These are phyloP conservation scores for Mangifera indica DNA, from an alignment of 345 rosid species.

Conservation along the genomic window DNA sequence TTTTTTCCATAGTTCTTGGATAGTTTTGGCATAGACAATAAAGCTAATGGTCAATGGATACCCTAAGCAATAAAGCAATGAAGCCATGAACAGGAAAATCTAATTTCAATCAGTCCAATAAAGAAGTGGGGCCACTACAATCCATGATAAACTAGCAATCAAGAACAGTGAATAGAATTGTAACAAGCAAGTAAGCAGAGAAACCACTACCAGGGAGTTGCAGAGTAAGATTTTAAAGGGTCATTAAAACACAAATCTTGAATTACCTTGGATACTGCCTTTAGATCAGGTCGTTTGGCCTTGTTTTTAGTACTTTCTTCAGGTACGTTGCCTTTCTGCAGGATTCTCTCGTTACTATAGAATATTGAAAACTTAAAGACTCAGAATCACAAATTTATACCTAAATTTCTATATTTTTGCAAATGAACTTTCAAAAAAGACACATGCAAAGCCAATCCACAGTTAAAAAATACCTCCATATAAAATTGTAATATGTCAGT, in stretches of 20 bases:
- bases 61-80: too few species aligned
- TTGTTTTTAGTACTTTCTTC: conserved; percentile 31
- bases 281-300: conserved; percentile 76
- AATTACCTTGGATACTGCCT: conserved; percentile 77
- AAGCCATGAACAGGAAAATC: too few species aligned
- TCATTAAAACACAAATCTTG: neutral
- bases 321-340: conserved; percentile 40
- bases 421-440: neutral
- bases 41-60: too few species aligned
- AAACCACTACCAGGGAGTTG: neutral
- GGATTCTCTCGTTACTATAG: neutral
- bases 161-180: neutral
- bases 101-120: too few species aligned
- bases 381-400: neutral
- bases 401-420: neutral
- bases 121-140: neutral
- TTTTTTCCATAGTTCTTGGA: too few species aligned
- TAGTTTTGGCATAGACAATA: too few species aligned
- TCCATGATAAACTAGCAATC: neutral
- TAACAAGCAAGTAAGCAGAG: neutral
- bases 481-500: neutral
- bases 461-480: neutral
- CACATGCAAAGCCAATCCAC: neutral
- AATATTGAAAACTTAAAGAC: neutral
- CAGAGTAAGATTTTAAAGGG: neutral